Base-by-base conservation (phyloP, 2,329 filamentous ascomycete species). In the Lasiodiplodia theobromae region DNA sequence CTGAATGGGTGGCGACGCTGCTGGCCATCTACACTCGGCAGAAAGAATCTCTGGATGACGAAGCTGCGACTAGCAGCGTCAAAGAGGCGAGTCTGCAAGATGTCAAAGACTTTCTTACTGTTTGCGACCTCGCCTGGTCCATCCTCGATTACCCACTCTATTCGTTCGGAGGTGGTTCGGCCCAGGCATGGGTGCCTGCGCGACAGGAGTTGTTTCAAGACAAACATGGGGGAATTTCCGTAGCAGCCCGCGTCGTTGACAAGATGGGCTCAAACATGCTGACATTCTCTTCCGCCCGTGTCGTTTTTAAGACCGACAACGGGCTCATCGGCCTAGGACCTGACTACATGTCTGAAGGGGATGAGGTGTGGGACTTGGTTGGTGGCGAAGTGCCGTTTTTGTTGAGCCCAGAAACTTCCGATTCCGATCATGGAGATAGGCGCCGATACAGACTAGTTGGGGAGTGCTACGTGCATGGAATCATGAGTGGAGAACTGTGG, bases 401-500 rank as follows among this genome's bases (percentile, higher is more conserved):
- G 16, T 38, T 57, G 53, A 57, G 53, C n/a, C 53, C 4, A 12
- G 16, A n/a, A 16, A 6, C 23, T 14, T 16, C 25, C 1, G 38
- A 18, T 40, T 40, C 38, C 2, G 2, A 16, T 3, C 38, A 40
- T 40, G 25, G 25, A 56, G 53, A 11, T n/a, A 12, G 10, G 10
- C 18, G 28, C 28, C 16, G 14, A 4, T 57, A n/a, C 28, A 37
- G 18, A 18, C 18, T 57, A 16, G 31, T 57, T 25, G 53, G 53
- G 6, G 53, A 57, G 10, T 57, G 53, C 28, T 54, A 54, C 18
- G 28, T 54, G 11, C 52, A 54, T 5, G 52, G 52, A 2, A 11
- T 54, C 4, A 54, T 57, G 53, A 23, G 34, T 4, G 53, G 53
- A 11, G 53, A 57, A n/a, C 53, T 57, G 11, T 57, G 53, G 53